These are phyloP conservation scores for Calonectria honghensis DNA, from an alignment of 2,329 filamentous ascomycete genomes.

Conservation along the genomic window DNA sequence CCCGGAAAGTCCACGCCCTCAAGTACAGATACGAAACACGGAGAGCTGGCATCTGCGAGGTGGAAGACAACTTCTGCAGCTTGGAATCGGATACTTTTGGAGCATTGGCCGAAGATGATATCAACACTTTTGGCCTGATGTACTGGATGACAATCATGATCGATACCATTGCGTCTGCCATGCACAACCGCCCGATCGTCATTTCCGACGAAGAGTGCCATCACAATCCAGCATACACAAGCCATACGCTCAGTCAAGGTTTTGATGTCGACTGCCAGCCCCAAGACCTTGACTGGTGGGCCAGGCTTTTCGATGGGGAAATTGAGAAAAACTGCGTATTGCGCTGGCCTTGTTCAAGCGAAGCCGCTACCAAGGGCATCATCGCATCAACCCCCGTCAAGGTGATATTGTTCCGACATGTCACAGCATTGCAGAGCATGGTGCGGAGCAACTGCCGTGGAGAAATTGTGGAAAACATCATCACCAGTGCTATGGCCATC, in stretches of 20 bases:
- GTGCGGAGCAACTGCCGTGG: conserved; percentile 62
- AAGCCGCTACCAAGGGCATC: conserved; percentile 68
- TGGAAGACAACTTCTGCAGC: background rate
- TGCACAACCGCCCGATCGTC: conserved; percentile 63
- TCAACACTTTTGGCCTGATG: conserved; percentile 70
- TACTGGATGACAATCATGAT: conserved; percentile 78
- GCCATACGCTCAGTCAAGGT: conserved; percentile 42
- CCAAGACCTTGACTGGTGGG: conserved; percentile 57
- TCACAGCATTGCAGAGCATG: conserved; percentile 72
- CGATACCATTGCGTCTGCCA: conserved; percentile 73
- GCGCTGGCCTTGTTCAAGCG: conserved; percentile 73
- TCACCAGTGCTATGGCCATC: conserved; percentile 68
- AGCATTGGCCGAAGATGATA: conserved; percentile 55
- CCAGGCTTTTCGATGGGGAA: conserved; percentile 59
- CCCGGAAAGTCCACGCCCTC: conserved; percentile 61
- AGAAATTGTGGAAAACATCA: conserved; percentile 67
- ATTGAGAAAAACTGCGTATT: conserved; percentile 47
- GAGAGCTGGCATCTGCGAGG: conserved; percentile 32
- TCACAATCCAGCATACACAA: conserved; percentile 55
- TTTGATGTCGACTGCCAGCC: conserved; percentile 43
- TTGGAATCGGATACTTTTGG: conserved; percentile 32
- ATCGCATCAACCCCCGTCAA: conserved; percentile 74
- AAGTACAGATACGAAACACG: conserved; percentile 58
- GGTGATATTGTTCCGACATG: conserved; percentile 74
- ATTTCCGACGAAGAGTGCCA: conserved; percentile 64